phyloP scores from a whole-genome alignment of 2,329 filamentous ascomycete genomes.

The Pseudogymnoascus sp. region DNA sequence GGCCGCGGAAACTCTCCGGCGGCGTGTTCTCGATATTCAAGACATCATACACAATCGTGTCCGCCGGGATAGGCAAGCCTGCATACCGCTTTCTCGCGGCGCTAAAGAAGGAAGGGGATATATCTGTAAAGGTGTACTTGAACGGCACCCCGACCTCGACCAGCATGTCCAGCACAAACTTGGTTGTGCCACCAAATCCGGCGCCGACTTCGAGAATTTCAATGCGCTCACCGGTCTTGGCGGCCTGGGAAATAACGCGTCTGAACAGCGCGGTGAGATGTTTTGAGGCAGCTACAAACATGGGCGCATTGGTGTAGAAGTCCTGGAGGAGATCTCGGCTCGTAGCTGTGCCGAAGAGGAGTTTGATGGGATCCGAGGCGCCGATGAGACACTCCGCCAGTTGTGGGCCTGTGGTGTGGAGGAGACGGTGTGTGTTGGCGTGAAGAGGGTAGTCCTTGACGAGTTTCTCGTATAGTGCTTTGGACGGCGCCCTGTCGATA shows the following conservation, averaged over 20 bases:
- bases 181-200: slow-evolving; percentile 32
- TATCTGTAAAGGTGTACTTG: slow-evolving; percentile 36
- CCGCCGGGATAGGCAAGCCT: background rate
- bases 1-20: slow-evolving; percentile 8
- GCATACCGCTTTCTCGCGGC: slow-evolving; percentile 15
- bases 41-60: slow-evolving; percentile 12
- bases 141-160: slow-evolving; percentile 19
- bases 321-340: slow-evolving; percentile 19
- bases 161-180: slow-evolving; percentile 26
- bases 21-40: slow-evolving; percentile 13
- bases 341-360: slow-evolving; percentile 21
- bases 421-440: slow-evolving; percentile 17
- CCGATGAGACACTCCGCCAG: slow-evolving; percentile 21
- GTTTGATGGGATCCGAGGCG: slow-evolving; percentile 17
- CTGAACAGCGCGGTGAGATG: slow-evolving; percentile 14
- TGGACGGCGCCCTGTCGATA: slow-evolving; percentile 11
- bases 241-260: background rate
- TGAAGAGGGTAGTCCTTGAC: slow-evolving; percentile 29
- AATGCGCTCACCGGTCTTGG: slow-evolving; percentile 14
- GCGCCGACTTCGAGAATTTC: slow-evolving; percentile 38
- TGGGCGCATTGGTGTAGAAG: slow-evolving; percentile 21
- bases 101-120: slow-evolving; percentile 27
- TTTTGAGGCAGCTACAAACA: slow-evolving; percentile 12
- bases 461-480: slow-evolving; percentile 23
- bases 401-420: slow-evolving; percentile 15